Conservation (phyloP, 1,284 basidiomycete species). For the Phenoliferia sp. region DNA sequence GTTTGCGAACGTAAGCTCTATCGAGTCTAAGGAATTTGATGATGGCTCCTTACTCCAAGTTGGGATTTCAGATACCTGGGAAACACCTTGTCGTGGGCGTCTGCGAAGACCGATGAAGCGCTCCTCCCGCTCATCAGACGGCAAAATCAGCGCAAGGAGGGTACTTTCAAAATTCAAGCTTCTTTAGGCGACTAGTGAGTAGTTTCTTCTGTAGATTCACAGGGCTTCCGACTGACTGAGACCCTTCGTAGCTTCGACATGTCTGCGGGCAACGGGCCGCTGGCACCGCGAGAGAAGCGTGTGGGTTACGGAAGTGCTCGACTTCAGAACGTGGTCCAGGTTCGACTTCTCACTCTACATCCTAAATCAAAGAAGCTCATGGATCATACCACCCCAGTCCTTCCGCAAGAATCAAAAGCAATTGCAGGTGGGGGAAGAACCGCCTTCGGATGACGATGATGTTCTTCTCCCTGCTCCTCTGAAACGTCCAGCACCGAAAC, state of each 20-base stretch:
- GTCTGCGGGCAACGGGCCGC: slow-evolving; percentile 46
- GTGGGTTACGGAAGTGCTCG: slow-evolving; percentile 73
- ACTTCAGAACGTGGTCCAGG: slow-evolving; percentile 81
- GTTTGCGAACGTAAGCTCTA: slow-evolving; percentile 66
- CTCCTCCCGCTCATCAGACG: slow-evolving; percentile 89
- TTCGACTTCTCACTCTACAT: neutral
- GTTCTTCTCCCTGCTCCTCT: neutral
- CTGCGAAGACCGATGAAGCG: slow-evolving; percentile 83
- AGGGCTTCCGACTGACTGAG: neutral
- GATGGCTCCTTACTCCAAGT: neutral
- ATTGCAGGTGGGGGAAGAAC: neutral
- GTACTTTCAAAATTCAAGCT: slow-evolving; percentile 58
- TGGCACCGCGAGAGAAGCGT: slow-evolving; percentile 10
- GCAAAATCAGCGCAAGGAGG: slow-evolving; percentile 61
- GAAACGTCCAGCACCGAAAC: neutral
- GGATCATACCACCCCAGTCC: neutral
- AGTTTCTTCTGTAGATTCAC: neutral
- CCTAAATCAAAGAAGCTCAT: neutral
- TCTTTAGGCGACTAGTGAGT: slow-evolving; percentile 50
- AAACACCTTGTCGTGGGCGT: slow-evolving; percentile 80
- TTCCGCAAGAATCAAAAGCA: slow-evolving; percentile 5
- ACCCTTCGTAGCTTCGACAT: slow-evolving; percentile 45
- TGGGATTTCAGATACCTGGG: slow-evolving; percentile 63
- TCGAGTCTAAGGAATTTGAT: neutral
- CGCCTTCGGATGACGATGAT: neutral